Base-by-base conservation (phyloP, 768 basidiomycete species). In the Suillus hirtellus region DNA sequence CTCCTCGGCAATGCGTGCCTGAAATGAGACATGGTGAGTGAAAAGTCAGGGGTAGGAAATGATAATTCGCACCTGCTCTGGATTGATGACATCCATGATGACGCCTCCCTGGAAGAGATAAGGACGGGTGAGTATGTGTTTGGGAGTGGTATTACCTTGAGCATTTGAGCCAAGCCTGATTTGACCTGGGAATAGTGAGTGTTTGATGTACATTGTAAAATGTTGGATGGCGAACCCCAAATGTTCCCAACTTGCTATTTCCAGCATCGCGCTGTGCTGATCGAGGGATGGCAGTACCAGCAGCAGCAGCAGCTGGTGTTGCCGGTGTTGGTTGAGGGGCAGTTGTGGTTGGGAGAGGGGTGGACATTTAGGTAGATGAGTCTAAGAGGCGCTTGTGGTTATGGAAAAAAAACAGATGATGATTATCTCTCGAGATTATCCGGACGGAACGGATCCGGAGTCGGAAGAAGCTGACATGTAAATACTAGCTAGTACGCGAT, bases 1-100 rank as follows among this genome's bases (percentile, higher is more conserved):
- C 73, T 95, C 94, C 73, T 99, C 96, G 52, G 96, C 96, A 69
- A 98, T 95, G 65, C 92, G 90, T 64, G 96, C 96, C 90, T 96
- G 67, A 63, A 34, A 42, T 34, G 31, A 60, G 60, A 68, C 31
- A 65, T 60, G 34, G 9, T 49, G 62, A 44, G 50, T 34, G 65
- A 56, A 56, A 44, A 56, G 15, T 56, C 59, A 35, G 40, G 50
- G 44, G 59, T 31, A 53, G 59, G 61, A 63, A 53, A 59, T 35
- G 67, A 71, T 64, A 34, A 78, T 79, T 27, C 73, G 17, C 60
- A 82, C 83, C 79, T 86, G 84, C 63, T 93, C 89, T 31, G 81
- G 87, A 69, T 92, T 95, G 67, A 92, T 80, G 58, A 98, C 96
- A 75, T 99, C 96, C 95, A 99, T 97, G 78, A 94, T 94, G 65